A percentile compares a stretch with the other conserved stretches of the same genome.
Evolutionary conservation across 768 basidiomycete genomes (phyloP).

Genomic region (Kwoniella botswanensis): DNA sequence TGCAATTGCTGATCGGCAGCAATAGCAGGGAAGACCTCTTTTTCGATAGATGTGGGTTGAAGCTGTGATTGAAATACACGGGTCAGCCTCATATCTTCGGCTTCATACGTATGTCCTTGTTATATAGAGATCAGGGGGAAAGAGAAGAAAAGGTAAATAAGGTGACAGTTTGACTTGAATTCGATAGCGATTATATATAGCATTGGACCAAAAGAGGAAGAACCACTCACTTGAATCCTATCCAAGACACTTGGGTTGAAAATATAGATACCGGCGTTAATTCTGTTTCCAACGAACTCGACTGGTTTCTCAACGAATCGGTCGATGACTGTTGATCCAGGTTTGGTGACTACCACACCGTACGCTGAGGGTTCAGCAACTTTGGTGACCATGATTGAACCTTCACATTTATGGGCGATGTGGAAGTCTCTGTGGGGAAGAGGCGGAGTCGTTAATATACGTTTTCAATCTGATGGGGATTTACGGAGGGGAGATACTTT

Average conservation of each 20-base stretch:
- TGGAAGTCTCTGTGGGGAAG: constrained; percentile 60
- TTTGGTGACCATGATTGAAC: constrained; percentile 63
- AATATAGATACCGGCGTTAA: constrained; percentile 64
- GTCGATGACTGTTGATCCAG: constrained; percentile 60
- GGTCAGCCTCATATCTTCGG: constrained; percentile 1
- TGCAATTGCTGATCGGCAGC: constrained; percentile 61
- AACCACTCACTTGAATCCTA: constrained; percentile 60
- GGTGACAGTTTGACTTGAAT: too few relatives aligned
- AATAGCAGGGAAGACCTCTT: constrained; percentile 62
- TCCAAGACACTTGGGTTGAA: constrained; percentile 62
- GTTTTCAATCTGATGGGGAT: too few relatives aligned
- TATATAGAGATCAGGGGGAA: too few relatives aligned
- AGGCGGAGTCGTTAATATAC: not conserved
- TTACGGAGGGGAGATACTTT: too few relatives aligned
- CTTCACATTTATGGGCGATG: constrained; percentile 60
- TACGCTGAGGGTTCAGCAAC: constrained; percentile 62
- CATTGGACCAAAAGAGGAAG: not conserved
- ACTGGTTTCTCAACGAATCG: constrained; percentile 64
- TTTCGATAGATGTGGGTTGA: constrained; percentile 62
- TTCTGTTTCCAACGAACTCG: constrained; percentile 62
- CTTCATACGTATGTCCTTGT: too few relatives aligned
- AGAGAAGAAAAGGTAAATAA: too few relatives aligned
- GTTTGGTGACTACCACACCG: constrained; percentile 62
- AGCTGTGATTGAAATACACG: constrained; percentile 42
- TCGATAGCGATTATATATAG: not conserved